Conservation (phyloP, 2,329 filamentous ascomycete species). For the Didymellaceae sp. region DNA sequence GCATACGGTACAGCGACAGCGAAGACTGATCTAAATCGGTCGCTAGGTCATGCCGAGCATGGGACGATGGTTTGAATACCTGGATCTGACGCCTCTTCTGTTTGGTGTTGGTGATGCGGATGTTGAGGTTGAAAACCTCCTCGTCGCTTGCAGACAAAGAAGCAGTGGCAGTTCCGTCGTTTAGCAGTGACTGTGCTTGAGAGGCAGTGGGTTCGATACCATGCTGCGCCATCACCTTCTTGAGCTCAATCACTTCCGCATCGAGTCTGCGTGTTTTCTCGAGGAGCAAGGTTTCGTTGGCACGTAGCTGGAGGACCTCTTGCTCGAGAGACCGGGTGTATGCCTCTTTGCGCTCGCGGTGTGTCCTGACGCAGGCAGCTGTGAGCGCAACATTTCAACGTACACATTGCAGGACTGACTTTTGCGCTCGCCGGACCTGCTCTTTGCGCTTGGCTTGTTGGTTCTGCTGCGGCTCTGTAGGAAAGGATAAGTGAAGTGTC, state of each 20-base stretch:
- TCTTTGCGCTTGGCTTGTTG: constrained; percentile 37
- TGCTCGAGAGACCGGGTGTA: constrained; percentile 39
- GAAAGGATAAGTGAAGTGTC: background rate
- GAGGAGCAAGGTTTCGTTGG: constrained; percentile 39
- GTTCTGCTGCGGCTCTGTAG: constrained; percentile 8
- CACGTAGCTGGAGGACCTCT: constrained; percentile 38
- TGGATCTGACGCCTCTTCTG: too few relatives aligned
- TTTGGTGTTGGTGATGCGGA: too few relatives aligned
- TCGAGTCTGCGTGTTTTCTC: constrained; percentile 31
- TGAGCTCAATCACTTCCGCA: background rate
- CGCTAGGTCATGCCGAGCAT: too few relatives aligned
- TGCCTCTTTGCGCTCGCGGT: constrained; percentile 45
- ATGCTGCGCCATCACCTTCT: background rate
- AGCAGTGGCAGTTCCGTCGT: background rate
- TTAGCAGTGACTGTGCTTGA: too few relatives aligned
- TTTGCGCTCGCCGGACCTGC: constrained; percentile 48
- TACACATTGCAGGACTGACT: constrained; percentile 15
- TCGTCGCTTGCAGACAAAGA: background rate
- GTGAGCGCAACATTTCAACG: background rate
- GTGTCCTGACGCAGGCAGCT: constrained; percentile 23
- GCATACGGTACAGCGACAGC: too few relatives aligned
- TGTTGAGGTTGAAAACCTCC: too few relatives aligned
- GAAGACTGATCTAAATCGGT: background rate
- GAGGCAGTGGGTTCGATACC: background rate
- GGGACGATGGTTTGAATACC: too few relatives aligned